Evolutionary conservation across 345 rosid genomes (phyloP), one percentile per base, ranked within the genome.

Genomic region (Populus pruinosa): DNA sequence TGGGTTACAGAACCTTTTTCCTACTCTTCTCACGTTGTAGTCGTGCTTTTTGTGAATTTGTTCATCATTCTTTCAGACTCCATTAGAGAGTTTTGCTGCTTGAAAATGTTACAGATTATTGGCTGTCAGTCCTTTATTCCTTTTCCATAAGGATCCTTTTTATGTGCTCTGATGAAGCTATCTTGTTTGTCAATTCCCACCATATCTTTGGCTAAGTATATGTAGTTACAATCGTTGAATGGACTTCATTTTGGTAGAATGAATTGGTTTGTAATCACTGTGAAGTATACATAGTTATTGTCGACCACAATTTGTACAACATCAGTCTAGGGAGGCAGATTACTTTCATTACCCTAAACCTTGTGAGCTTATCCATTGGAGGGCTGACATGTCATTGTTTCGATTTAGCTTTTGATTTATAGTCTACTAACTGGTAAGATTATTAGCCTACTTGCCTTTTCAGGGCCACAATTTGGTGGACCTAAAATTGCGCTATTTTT

Each of bases 1-100:
- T 76, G 92, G 78, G 61, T 33, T n/a, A 21, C 39, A 50, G 36
- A 65, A 69, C 35, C 20, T 63, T 75, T 33, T 43, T 75, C 59
- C 4, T 61, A 23, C 63, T 65, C 4, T 13, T 25, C 9, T 36
- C 14, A n/a, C 4, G 8, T 75, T 66, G 7, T 49, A 44, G 21
- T 49, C 47, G 5, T 31, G 8, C 18, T 6, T 23, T 64, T 65
- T 79, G 80, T 23, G 17, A 6, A 12, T 27, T 61, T 61, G 25
- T 21, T 17, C 44, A 63, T 25, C 35, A 8, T 63, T 47, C 6
- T 18, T 25, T 35, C 14, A 9, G 13, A 23, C 1, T 56, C 63
- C 27, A 56, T 56, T 13, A 47, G 5, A 47, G 50, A 47, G 50
- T 47, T 14, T 47, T 47, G 50, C 50, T 47, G 18, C 50, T 47